phyloP scores from a whole-genome alignment of 495 filamentous ascomycete genomes.

The Lasiosphaeria hispida region DNA sequence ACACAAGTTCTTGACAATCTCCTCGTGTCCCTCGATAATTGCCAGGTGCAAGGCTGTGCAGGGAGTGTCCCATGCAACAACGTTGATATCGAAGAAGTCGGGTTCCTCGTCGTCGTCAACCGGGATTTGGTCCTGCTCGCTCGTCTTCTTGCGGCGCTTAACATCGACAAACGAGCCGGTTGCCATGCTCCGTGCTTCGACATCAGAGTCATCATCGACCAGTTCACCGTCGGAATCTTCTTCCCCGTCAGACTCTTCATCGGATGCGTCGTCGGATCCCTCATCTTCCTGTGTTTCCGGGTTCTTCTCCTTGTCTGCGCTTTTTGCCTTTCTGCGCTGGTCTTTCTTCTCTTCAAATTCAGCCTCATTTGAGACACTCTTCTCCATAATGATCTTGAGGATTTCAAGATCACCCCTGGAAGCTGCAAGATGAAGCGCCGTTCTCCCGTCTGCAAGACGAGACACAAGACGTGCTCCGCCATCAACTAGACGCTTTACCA shows the following conservation, averaged over 20 bases:
- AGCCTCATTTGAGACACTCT: conserved; percentile 68
- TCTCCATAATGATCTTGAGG: conserved; percentile 63
- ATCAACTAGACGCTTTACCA: conserved; percentile 70
- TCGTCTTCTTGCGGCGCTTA: conserved; percentile 35
- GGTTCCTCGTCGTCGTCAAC: conserved; percentile 64
- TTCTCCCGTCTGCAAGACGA: conserved; percentile 72
- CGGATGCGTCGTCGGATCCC: conserved; percentile 8
- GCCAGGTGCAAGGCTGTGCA: conserved; percentile 73
- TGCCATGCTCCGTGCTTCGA: conserved; percentile 47
- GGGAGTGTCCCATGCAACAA: conserved; percentile 70
- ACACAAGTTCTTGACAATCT: conserved; percentile 66
- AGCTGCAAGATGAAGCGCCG: conserved; percentile 75
- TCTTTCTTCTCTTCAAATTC: conserved; percentile 59
- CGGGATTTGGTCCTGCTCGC: conserved; percentile 29
- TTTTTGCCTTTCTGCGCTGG: conserved; percentile 39
- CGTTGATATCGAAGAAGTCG: conserved; percentile 75
- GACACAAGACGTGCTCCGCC: conserved; percentile 68
- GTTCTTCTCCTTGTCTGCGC: conserved; percentile 10
- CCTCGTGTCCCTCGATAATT: conserved; percentile 65
- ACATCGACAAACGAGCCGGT: conserved; percentile 71
- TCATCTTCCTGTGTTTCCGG: conserved; percentile 8
- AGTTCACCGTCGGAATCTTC: conserved; percentile 40
- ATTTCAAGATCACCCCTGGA: conserved; percentile 65
- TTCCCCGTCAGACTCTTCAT: conserved; percentile 23
- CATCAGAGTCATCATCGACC: conserved; percentile 39